Evolutionary conservation across 2,329 filamentous ascomycete genomes (phyloP).

Genomic region (Alternaria novae-zelandiae): DNA sequence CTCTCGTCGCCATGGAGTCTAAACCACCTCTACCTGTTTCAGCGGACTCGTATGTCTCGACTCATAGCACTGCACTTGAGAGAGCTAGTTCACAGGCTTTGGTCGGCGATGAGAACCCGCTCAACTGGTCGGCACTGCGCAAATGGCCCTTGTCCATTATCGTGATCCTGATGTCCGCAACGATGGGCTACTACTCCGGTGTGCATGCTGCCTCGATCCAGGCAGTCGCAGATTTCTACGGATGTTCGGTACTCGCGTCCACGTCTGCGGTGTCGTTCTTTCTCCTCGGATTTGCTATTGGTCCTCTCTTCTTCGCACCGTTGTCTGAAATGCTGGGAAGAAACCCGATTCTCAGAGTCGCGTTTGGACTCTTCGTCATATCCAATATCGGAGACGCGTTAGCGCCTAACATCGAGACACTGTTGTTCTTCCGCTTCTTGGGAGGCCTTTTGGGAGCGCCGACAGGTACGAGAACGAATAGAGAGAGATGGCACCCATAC

Average conservation of each 20-base stretch:
- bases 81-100: neutral
- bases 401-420: neutral
- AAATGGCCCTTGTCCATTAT: neutral
- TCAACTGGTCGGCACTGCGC: neutral
- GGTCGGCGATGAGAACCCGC: neutral
- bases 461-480: neutral
- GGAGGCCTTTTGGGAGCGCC: neutral
- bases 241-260: neutral
- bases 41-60: neutral
- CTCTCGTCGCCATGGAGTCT: neutral
- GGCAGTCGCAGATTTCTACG: neutral
- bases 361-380: neutral
- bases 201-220: neutral
- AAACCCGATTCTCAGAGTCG: neutral
- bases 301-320: conserved; percentile 57
- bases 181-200: neutral
- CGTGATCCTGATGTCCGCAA: neutral
- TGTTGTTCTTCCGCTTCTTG: neutral
- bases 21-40: neutral
- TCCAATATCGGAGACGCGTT: neutral
- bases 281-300: conserved; percentile 52
- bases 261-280: conserved; percentile 39
- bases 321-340: conserved; percentile 54
- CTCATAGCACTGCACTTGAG: neutral
- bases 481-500: neutral